Base-by-base conservation (phyloP, 176 grass and related monocot species). In the Rhynchospora breviuscula region DNA sequence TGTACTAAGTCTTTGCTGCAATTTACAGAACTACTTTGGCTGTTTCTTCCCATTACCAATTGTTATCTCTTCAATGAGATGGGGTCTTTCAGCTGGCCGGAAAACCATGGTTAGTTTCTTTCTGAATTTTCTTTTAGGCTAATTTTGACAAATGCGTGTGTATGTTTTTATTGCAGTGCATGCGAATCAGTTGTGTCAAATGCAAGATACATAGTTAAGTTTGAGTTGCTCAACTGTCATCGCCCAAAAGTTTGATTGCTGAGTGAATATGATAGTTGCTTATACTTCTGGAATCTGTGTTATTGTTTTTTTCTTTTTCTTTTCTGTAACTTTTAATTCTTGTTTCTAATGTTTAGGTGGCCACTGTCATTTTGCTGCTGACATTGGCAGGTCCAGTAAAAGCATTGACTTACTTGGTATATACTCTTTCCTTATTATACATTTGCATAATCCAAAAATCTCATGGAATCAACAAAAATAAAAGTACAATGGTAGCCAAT, bases 21-120 rank as follows among this genome's bases (percentile, higher is more conserved):
- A 25, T 10, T 82, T 97, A 83, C 85, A 98, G 92, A 94, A 94
- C 73, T 98, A 98, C 77, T 94, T 94, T 78, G 85, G 95, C 76
- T 94, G 85, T 80, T 98, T 98, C 87, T 98, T 98, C 6, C 85
- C 92, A 44, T 90, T 98, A 85, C 95, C 95, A 5, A 94, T 98
- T 70, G 84, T 98, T 25, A 94, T 98, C 52, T 91, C 95, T 88
- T 98, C 95, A 69, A 85, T 98, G 77, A 91, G 95, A 84, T 98
- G 92, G 95, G 95, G 95, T 31, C 26, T 91, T 48, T 56, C 84
- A 79, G 95, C 95, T 40, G 92, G 92, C 48, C 90, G 90, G 53
- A 98, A 98, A 92, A 94, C 95, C 67, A 63, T 90, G 95, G 95
- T 98, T 49, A 84, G 87, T 90, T 31, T 60, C 67, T 90, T 9